Conservation (phyloP, 345 rosid species). For the Excoecaria cochinchinensis region DNA sequence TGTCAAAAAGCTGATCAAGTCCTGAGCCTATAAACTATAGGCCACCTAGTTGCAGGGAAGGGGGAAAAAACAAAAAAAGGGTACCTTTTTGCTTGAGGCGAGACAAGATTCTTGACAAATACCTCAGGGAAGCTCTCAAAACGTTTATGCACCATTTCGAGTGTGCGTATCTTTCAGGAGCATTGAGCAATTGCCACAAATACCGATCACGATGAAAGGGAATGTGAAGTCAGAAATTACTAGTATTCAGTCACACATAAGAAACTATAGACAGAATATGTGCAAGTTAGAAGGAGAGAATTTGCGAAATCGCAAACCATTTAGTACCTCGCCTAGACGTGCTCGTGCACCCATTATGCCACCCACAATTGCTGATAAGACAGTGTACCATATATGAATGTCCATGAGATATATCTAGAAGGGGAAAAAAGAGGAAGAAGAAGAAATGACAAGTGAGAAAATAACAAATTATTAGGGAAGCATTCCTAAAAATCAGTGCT, state of each 20-base stretch:
- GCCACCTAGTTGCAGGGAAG: background rate
- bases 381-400: constrained; percentile 89
- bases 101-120: constrained; percentile 81
- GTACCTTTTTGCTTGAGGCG: constrained; percentile 59
- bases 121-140: constrained; percentile 98
- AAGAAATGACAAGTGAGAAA: background rate
- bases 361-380: constrained; percentile 89
- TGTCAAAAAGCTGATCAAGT: background rate
- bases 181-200: constrained; percentile 15
- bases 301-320: background rate
- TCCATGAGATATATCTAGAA: constrained; percentile 92
- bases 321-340: constrained; percentile 91
- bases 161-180: constrained; percentile 70
- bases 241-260: constrained; percentile 2
- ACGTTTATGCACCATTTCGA: constrained; percentile 96
- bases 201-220: constrained; percentile 4
- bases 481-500: background rate
- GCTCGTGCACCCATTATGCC: constrained; percentile 98
- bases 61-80: background rate
- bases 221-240: constrained; percentile 12
- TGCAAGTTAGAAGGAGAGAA: background rate
- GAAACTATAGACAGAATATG: background rate
- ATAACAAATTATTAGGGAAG: background rate
- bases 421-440: background rate
- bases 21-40: background rate